Evolutionary conservation across 768 basidiomycete genomes (phyloP).

Genomic region (Amylocystis lapponica): DNA sequence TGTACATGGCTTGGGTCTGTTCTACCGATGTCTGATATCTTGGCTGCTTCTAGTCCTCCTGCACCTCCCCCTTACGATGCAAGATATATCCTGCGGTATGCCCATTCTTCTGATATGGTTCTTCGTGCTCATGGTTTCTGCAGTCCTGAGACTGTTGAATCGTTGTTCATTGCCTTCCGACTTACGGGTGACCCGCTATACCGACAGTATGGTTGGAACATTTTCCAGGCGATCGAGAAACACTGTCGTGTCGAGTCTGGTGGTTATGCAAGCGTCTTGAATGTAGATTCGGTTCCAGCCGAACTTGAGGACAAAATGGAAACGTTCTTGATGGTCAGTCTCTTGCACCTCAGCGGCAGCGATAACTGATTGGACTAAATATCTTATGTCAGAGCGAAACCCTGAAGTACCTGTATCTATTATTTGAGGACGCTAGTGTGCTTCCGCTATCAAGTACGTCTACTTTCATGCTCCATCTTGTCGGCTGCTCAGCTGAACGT

Average conservation of each 20-base stretch:
- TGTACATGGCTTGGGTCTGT: background rate
- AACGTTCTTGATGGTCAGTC: slow-evolving; percentile 81
- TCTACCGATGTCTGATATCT: background rate
- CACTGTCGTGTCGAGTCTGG: slow-evolving; percentile 74
- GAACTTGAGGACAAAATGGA: slow-evolving; percentile 88
- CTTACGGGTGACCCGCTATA: slow-evolving; percentile 80
- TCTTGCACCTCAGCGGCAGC: too few relatives aligned
- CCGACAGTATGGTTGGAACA: slow-evolving; percentile 79
- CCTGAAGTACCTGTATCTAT: slow-evolving; percentile 83
- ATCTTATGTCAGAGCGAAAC: slow-evolving; percentile 80
- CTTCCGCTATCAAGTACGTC: slow-evolving; percentile 70
- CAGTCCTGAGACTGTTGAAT: slow-evolving; percentile 92
- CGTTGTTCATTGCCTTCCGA: slow-evolving; percentile 87
- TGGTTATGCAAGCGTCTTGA: slow-evolving; percentile 78
- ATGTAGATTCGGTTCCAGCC: slow-evolving; percentile 74
- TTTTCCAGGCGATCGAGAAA: slow-evolving; percentile 84
- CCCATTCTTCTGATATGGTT: background rate
- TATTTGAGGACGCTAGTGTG: slow-evolving; percentile 72
- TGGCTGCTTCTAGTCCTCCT: slow-evolving; percentile 19
- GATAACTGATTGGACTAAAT: too few relatives aligned
- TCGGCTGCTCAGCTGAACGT: background rate
- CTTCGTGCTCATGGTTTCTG: background rate
- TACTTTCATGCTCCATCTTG: background rate
- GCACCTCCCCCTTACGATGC: slow-evolving; percentile 60
- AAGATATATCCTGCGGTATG: slow-evolving; percentile 82